Conservation (phyloP, 805 yeast genomes). For the Candida pseudoglaebosa region DNA sequence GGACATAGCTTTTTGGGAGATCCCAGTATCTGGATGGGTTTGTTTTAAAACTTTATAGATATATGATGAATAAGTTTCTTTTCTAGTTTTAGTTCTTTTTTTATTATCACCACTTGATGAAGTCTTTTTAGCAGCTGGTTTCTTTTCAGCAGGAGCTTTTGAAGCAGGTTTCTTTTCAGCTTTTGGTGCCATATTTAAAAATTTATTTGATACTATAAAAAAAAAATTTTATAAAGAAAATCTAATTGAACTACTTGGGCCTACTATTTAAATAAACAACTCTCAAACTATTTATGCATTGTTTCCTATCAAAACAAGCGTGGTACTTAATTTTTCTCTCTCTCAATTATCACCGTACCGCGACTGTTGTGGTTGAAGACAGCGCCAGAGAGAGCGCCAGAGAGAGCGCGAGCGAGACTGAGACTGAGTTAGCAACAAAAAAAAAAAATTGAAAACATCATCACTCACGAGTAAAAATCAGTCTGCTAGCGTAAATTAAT, state of each 20-base stretch:
- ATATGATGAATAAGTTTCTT: conserved; percentile 97
- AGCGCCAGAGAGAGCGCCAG: too few relatives aligned
- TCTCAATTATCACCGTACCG: too few relatives aligned
- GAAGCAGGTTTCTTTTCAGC: conserved; percentile 83
- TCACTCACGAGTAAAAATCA: background rate
- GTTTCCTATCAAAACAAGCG: too few relatives aligned
- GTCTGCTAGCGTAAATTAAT: background rate
- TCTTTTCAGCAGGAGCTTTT: conserved; percentile 96
- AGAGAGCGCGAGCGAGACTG: too few relatives aligned
- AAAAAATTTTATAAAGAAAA: too few relatives aligned
- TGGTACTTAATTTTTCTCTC: too few relatives aligned
- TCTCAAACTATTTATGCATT: too few relatives aligned
- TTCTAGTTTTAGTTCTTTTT: conserved; percentile 94
- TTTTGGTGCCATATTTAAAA: conserved; percentile 57
- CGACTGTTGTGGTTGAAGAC: too few relatives aligned
- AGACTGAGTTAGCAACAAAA: too few relatives aligned
- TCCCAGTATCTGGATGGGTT: conserved; percentile 99
- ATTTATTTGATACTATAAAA: background rate
- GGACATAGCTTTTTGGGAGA: conserved; percentile 97
- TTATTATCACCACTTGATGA: conserved; percentile 72
- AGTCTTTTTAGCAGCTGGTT: conserved; percentile 86
- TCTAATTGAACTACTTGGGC: too few relatives aligned
- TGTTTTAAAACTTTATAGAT: conserved; percentile 98
- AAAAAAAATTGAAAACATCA: too few relatives aligned
- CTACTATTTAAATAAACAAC: too few relatives aligned